A percentile compares a stretch with the other conserved stretches of the same genome.
Evolutionary conservation across 73 alveolate species (phyloP).

Genomic region (Breviolum minutum): DNA sequence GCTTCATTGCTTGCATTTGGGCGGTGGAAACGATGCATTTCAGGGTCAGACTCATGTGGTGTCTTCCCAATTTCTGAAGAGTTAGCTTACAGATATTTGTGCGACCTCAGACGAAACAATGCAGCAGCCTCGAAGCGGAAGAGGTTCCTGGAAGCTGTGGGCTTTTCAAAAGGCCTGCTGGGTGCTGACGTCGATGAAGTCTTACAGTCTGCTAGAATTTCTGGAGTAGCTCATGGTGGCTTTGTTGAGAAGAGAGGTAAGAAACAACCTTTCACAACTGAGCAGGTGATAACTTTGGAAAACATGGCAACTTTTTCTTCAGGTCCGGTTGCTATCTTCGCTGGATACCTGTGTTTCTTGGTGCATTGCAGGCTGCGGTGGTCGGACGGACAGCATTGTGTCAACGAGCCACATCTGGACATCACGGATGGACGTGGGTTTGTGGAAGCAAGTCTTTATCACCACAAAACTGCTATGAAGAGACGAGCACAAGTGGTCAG

Average conservation of each 20-base stretch:
- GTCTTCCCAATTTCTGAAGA: not conserved
- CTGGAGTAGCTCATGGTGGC: not conserved
- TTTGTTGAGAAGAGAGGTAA: too few species aligned
- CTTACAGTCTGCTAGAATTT: not conserved
- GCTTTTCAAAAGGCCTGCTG: slow-evolving; percentile 6
- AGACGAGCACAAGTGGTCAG: not conserved
- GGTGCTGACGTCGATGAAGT: not conserved
- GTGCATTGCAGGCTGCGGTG: too few species aligned
- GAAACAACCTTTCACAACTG: not conserved
- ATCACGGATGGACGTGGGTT: not conserved
- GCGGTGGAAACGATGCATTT: not conserved
- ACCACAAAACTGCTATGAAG: too few species aligned
- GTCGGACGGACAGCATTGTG: too few species aligned
- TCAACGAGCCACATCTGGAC: not conserved
- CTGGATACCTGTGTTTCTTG: too few species aligned
- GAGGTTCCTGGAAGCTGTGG: not conserved
- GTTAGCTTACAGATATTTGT: not conserved
- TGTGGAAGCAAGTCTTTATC: too few species aligned
- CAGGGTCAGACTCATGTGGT: not conserved
- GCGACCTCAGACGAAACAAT: not conserved
- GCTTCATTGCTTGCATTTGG: not conserved
- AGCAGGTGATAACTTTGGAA: not conserved
- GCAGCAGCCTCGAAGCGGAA: not conserved
- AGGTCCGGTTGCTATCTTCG: too few species aligned
- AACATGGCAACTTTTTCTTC: too few species aligned